Evolutionary conservation across 768 basidiomycete species (phyloP).

Genomic region (Coprinellus micaceus): DNA sequence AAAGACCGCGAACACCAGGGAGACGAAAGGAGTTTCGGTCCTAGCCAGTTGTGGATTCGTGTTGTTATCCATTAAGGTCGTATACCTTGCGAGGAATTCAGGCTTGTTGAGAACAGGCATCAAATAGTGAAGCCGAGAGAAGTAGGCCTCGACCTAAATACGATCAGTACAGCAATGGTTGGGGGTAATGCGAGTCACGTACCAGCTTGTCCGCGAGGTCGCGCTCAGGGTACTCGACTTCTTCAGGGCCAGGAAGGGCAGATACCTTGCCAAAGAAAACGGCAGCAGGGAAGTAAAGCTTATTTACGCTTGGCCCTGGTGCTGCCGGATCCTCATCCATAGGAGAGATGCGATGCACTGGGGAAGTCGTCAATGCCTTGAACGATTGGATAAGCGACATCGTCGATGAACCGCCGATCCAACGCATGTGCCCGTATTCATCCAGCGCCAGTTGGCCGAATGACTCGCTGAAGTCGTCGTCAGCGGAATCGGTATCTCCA

Average conservation of each 20-base stretch:
- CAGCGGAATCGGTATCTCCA: conserved; percentile 9
- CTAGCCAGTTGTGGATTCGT: conserved; percentile 50
- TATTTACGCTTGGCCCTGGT: conserved; percentile 76
- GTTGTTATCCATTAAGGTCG: conserved; percentile 67
- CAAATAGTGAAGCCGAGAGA: conserved; percentile 80
- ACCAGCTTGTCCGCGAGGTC: conserved; percentile 87
- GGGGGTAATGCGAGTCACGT: conserved; percentile 25
- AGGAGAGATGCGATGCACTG: conserved; percentile 73
- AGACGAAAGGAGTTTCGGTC: conserved; percentile 69
- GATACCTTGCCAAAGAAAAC: conserved; percentile 84
- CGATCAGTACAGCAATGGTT: conserved; percentile 18
- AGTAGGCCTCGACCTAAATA: conserved; percentile 78
- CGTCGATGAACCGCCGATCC: conserved; percentile 89
- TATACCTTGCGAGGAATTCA: conserved; percentile 71
- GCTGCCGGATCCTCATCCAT: conserved; percentile 81
- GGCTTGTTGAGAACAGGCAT: conserved; percentile 87
- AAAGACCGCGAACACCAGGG: conserved; percentile 84
- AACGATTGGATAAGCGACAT: conserved; percentile 92
- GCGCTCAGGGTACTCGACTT: conserved; percentile 82
- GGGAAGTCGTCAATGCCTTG: conserved; percentile 68
- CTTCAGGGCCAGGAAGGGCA: conserved; percentile 77
- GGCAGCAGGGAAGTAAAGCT: conserved; percentile 83
- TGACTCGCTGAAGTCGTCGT: conserved; percentile 76
- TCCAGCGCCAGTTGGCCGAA: conserved; percentile 87
- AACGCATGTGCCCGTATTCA: conserved; percentile 86